Percentiles rank a stretch among this genome's conserved stretches.
Evolutionary conservation across 192 early-diverging fungal genomes (phyloP).

Genomic region (Helicostylum pulchrum): DNA sequence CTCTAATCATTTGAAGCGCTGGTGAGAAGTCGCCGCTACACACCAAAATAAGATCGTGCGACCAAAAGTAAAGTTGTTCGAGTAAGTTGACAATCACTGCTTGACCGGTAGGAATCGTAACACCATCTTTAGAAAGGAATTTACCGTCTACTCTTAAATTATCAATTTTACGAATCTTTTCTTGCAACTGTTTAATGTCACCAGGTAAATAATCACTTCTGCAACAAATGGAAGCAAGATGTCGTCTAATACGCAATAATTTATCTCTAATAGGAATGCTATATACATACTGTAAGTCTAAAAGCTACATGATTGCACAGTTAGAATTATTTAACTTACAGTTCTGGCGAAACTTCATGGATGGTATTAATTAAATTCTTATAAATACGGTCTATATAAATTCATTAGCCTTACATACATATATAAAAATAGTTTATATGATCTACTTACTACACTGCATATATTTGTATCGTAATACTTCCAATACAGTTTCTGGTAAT

Average conservation of each 20-base stretch:
- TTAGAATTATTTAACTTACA: constrained; percentile 31
- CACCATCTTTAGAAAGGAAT: constrained; percentile 66
- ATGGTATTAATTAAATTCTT: constrained; percentile 54
- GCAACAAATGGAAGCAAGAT: constrained; percentile 46
- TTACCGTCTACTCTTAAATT: constrained; percentile 74
- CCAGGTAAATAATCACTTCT: constrained; percentile 26
- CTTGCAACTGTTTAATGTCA: constrained; percentile 58
- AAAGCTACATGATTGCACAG: background rate
- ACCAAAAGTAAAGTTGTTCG: constrained; percentile 77
- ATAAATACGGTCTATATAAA: constrained; percentile 45
- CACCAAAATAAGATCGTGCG: constrained; percentile 73
- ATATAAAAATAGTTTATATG: constrained; percentile 20
- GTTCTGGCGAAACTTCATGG: constrained; percentile 61
- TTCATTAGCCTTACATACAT: background rate
- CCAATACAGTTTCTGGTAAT: constrained; percentile 40
- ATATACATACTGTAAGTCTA: background rate
- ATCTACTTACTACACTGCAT: constrained; percentile 29
- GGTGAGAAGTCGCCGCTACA: constrained; percentile 61
- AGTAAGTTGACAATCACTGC: constrained; percentile 77
- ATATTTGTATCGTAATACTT: constrained; percentile 42
- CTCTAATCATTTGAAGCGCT: constrained; percentile 56
- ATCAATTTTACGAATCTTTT: constrained; percentile 78
- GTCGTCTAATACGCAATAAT: constrained; percentile 66
- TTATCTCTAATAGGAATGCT: constrained; percentile 65
- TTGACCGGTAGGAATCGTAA: constrained; percentile 70